Percentiles rank a stretch among this genome's conserved stretches.
These are phyloP conservation scores for Colletotrichum truncatum DNA, from an alignment of 2,329 filamentous ascomycete species.

Conservation along the genomic window DNA sequence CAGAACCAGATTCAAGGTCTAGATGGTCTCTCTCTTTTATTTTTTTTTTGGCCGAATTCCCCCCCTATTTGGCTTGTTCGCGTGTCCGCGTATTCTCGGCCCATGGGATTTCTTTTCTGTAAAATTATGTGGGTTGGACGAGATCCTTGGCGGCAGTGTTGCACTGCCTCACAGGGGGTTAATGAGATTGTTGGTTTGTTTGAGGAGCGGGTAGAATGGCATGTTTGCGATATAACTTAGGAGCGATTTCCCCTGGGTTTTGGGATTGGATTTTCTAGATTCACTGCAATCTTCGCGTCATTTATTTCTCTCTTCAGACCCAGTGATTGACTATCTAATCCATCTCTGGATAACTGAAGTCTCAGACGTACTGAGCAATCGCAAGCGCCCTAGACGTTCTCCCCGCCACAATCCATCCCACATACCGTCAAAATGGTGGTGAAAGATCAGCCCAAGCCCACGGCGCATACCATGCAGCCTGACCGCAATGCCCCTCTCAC, in stretches of 20 bases:
- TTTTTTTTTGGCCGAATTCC: no score
- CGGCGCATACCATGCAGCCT: conserved; percentile 1
- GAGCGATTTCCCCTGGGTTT: background rate
- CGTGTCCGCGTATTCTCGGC: conserved; percentile 5
- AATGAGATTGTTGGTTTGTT: conserved; percentile 1
- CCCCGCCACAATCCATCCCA: background rate
- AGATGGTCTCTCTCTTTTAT: background rate
- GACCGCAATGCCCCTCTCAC: background rate
- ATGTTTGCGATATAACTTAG: conserved; percentile 7
- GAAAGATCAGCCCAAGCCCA: conserved; percentile 9
- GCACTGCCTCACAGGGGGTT: conserved; percentile 6
- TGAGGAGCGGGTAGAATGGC: background rate
- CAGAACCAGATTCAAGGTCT: background rate
- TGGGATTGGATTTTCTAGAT: background rate
- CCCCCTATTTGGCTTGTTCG: no score
- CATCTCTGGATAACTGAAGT: background rate
- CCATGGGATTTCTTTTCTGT: background rate
- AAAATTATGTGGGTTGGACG: conserved; percentile 6
- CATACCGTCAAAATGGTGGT: conserved; percentile 11
- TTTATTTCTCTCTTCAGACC: background rate
- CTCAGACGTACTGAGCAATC: background rate
- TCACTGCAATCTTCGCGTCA: background rate
- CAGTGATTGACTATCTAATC: background rate
- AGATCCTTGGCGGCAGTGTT: conserved; percentile 8
- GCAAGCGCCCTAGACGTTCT: background rate